Base-by-base conservation (phyloP, 2,329 filamentous ascomycete genomes). In the Ramichloridium luteum region DNA sequence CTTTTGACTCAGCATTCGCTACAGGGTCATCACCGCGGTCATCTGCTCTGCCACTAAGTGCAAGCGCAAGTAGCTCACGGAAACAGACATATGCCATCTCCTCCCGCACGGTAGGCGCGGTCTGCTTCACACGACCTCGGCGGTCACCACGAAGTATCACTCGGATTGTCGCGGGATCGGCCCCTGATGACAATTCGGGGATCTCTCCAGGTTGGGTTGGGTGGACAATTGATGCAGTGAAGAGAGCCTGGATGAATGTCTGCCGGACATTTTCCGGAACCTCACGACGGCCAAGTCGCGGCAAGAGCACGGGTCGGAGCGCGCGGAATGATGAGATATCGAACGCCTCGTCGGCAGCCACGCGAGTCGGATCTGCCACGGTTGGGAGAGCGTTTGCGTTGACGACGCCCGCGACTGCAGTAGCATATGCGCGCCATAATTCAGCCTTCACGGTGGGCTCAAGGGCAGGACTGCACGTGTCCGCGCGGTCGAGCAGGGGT, bases 221-320 rank as follows among this genome's bases (percentile, higher is more conserved):
- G 52, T 93, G 84, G 30, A 94, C 75, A 35, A 93, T 73, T 1
- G 85, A 93, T 16, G 75, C 81, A 27, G 69, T 67, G 59, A 96
- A 93, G 1, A 98, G 68, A 14, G 75, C 78, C 41, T 77, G 70
- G 0, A 79, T 73, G 48, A 86, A 93, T 1, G 70, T 60, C 32
- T 70, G 70, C 25, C 84, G 73, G 3, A 77, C 72, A 39, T 64
- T 62, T 41, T 86, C 77, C 1, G 74, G 65, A 5, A 94, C 69
- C 2, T 62, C 57, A 4, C 69, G 52, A 0, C 74, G 70, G 2
- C 85, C 80, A 0, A 96, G 67, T 2, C 71, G 61, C 0, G 83
- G 78, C 4, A 84, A 78, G 25, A 93, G 75, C 18, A 94, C 65
- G 6, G 71, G 64, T 23, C 76, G 70, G 1, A 96, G 62, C 29